phyloP scores from a whole-genome alignment of 1,139 yeast genomes.

The Pichia sp. region DNA sequence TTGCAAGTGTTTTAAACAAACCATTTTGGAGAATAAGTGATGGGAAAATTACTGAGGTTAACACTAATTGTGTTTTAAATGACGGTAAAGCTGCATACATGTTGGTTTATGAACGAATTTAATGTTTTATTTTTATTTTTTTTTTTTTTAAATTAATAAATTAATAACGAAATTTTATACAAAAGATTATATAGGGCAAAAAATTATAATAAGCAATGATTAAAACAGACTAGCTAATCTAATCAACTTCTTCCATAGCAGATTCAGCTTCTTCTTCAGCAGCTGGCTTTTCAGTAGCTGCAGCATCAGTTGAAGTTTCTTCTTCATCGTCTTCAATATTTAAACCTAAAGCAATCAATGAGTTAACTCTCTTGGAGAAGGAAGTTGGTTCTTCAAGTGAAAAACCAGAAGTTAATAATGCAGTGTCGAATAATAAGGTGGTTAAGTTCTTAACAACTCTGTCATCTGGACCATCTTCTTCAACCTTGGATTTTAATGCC shows the following conservation, averaged over 20 bases:
- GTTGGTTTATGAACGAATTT: conserved; percentile 58
- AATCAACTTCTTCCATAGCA: conserved; percentile 99
- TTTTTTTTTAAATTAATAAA: neutral
- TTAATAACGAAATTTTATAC: conserved; percentile 1
- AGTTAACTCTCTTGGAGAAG: conserved; percentile 96
- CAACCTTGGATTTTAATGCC: conserved; percentile 96
- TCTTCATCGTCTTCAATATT: conserved; percentile 89
- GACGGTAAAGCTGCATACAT: conserved; percentile 76
- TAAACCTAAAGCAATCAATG: conserved; percentile 95
- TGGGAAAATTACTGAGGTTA: conserved; percentile 57
- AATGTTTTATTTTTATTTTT: neutral
- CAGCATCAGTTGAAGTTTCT: conserved; percentile 33
- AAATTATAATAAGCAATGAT: too few species aligned
- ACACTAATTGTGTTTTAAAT: conserved; percentile 51
- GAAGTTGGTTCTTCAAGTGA: conserved; percentile 97
- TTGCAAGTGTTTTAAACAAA: conserved; percentile 47
- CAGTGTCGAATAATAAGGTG: conserved; percentile 93
- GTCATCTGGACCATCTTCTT: conserved; percentile 95
- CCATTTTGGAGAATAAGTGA: conserved; percentile 91
- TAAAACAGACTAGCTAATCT: conserved; percentile 25
- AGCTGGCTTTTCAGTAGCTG: conserved; percentile 35
- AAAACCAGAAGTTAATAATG: conserved; percentile 98
- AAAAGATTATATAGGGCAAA: neutral
- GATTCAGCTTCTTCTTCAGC: conserved; percentile 81
- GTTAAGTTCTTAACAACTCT: conserved; percentile 98